A percentile compares a stretch with the other conserved stretches of the same genome.
phyloP scores from a whole-genome alignment of 768 basidiomycete species.

The Mycena kentingensis region DNA sequence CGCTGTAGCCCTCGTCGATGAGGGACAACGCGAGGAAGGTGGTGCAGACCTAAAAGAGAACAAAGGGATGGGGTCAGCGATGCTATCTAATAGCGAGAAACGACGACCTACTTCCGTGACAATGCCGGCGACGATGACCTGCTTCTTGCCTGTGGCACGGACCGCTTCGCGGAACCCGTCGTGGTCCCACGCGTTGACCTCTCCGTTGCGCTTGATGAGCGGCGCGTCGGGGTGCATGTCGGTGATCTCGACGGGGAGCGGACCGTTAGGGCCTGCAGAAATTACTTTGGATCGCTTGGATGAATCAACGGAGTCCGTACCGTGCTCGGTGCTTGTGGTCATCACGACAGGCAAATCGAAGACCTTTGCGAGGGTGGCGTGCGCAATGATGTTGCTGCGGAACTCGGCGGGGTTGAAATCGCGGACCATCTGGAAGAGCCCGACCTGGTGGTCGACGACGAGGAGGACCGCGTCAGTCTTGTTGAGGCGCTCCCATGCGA shows the following conservation, averaged over 20 bases:
- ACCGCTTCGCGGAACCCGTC: slow-evolving; percentile 48
- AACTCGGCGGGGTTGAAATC: slow-evolving; percentile 42
- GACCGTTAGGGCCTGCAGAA: slow-evolving; percentile 48
- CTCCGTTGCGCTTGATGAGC: slow-evolving; percentile 47
- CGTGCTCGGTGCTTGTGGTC: slow-evolving; percentile 47
- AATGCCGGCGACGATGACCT: slow-evolving; percentile 53
- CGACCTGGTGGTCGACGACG: slow-evolving; percentile 52
- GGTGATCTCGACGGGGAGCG: slow-evolving; percentile 45
- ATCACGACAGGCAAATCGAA: slow-evolving; percentile 49
- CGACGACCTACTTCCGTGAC: slow-evolving; percentile 46
- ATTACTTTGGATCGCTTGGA: not conserved
- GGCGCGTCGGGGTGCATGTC: slow-evolving; percentile 48
- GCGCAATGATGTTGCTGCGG: slow-evolving; percentile 49
- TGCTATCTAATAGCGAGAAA: not conserved
- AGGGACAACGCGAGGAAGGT: slow-evolving; percentile 51
- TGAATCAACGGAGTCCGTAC: slow-evolving; percentile 25
- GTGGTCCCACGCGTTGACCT: slow-evolving; percentile 58
- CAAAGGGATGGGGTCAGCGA: not conserved
- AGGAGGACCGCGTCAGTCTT: slow-evolving; percentile 46
- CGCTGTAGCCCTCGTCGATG: slow-evolving; percentile 45
- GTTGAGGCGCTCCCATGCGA: slow-evolving; percentile 42
- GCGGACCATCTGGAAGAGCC: slow-evolving; percentile 47
- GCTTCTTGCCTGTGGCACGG: slow-evolving; percentile 49
- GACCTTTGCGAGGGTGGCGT: slow-evolving; percentile 46
- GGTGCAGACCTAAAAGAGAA: slow-evolving; percentile 43